These are phyloP conservation scores for Rosa lucieae DNA, from an alignment of 306 rosid genomes.

Conservation along the genomic window DNA sequence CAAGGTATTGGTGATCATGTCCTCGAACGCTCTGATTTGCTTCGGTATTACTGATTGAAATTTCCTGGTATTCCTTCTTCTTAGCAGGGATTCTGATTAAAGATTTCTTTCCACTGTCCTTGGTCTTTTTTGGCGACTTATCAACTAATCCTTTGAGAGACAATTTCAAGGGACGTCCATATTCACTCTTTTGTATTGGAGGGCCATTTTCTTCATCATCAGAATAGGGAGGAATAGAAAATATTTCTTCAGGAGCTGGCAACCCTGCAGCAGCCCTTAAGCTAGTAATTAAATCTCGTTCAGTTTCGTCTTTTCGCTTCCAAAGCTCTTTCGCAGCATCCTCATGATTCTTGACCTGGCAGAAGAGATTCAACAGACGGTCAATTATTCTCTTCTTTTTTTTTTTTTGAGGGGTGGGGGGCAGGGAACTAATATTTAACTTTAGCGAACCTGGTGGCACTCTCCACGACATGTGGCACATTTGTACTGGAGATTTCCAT, in stretches of 20 bases:
- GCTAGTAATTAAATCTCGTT: slow-evolving; percentile 69
- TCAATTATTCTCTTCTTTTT: background rate
- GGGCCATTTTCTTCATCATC: slow-evolving; percentile 86
- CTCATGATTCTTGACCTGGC: slow-evolving; percentile 80
- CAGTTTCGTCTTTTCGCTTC: slow-evolving; percentile 84
- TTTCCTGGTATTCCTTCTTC: slow-evolving; percentile 56
- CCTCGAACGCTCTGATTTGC: slow-evolving; percentile 54
- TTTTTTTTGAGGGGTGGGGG: background rate
- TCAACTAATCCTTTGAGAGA: slow-evolving; percentile 73
- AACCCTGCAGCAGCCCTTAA: slow-evolving; percentile 95
- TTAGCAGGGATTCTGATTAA: slow-evolving; percentile 56
- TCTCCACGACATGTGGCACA: slow-evolving; percentile 98
- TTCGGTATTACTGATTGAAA: slow-evolving; percentile 41
- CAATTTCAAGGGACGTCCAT: slow-evolving; percentile 71
- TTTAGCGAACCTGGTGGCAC: slow-evolving; percentile 72
- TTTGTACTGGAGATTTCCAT: slow-evolving; percentile 88
- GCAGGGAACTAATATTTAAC: background rate
- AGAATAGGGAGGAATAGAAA: slow-evolving; percentile 85
- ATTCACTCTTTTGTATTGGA: slow-evolving; percentile 63
- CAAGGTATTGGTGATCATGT: slow-evolving; percentile 51
- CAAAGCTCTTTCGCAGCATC: slow-evolving; percentile 98
- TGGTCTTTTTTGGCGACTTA: slow-evolving; percentile 68
- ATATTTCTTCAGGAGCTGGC: slow-evolving; percentile 92
- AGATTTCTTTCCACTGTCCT: slow-evolving; percentile 71
- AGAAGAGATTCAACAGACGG: slow-evolving; percentile 13